Evolutionary conservation across 768 basidiomycete species (phyloP).

Genomic region (Lactarius sp.): DNA sequence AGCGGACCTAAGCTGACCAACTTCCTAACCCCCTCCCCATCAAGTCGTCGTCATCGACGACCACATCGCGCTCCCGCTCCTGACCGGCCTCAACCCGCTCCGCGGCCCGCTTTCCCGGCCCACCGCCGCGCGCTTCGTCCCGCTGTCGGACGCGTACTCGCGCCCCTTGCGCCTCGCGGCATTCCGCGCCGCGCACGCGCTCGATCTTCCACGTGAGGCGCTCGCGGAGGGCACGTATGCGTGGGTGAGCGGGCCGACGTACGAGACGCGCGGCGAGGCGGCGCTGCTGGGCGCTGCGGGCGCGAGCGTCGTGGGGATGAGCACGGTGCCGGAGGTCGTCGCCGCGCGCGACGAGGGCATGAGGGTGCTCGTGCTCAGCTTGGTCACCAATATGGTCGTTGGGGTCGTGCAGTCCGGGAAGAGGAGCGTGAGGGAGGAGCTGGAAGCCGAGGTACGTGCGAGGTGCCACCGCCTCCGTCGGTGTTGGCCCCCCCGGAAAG

Average conservation of each 20-base stretch:
- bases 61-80: constrained; percentile 74
- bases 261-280: constrained; percentile 86
- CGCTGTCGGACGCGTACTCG: constrained; percentile 81
- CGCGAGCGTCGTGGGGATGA: constrained; percentile 93
- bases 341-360: constrained; percentile 72
- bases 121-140: constrained; percentile 68
- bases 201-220: constrained; percentile 48
- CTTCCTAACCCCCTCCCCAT: neutral
- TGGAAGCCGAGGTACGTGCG: constrained; percentile 54
- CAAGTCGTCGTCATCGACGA: constrained; percentile 81
- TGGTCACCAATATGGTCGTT: constrained; percentile 80
- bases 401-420: constrained; percentile 47
- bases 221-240: constrained; percentile 82
- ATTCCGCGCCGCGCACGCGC: constrained; percentile 65
- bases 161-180: constrained; percentile 60
- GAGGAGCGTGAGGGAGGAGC: constrained; percentile 23
- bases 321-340: constrained; percentile 85
- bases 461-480: neutral
- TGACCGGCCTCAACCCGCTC: constrained; percentile 75
- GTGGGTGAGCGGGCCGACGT: constrained; percentile 88
- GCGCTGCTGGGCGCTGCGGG: constrained; percentile 67
- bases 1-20: neutral
- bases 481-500: neutral
- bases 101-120: constrained; percentile 63
- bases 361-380: constrained; percentile 71